phyloP scores from a whole-genome alignment of 179 eudicot species.

The Silene noctiflora region DNA sequence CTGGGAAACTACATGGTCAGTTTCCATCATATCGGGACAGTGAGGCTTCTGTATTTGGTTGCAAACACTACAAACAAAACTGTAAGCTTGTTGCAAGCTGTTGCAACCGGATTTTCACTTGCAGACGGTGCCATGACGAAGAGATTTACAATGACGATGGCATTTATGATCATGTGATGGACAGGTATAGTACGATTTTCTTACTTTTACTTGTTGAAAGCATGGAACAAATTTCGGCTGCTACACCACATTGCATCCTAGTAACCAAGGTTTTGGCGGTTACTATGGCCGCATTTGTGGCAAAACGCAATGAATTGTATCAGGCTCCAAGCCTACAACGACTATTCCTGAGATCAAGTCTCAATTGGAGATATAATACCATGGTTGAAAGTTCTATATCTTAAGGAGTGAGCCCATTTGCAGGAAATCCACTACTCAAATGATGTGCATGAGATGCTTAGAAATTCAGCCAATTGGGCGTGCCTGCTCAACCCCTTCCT shows the following conservation, averaged over 20 bases:
- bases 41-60: constrained; percentile 57
- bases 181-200: constrained; percentile 45
- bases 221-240: not conserved
- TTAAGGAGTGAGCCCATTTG: constrained; percentile 21
- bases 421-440: constrained; percentile 74
- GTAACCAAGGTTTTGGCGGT: not conserved
- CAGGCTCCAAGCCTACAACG: not conserved
- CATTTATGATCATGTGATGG: constrained; percentile 63
- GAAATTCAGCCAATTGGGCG: constrained; percentile 69
- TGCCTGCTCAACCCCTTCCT: constrained; percentile 57
- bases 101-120: constrained; percentile 70
- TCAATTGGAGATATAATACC: not conserved
- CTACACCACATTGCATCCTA: not conserved
- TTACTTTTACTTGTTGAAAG: constrained; percentile 1
- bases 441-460: constrained; percentile 98
- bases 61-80: constrained; percentile 90
- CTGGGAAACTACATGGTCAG: constrained; percentile 63
- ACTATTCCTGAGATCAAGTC: not conserved
- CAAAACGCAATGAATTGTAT: not conserved
- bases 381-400: constrained; percentile 6
- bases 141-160: constrained; percentile 91
- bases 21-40: constrained; percentile 68
- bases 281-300: not conserved
- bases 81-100: constrained; percentile 85
- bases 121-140: constrained; percentile 91